A percentile compares a stretch with the other conserved stretches of the same genome.
Conservation (phyloP, 148 eudicot genomes). For the Rhododendron vialii region DNA sequence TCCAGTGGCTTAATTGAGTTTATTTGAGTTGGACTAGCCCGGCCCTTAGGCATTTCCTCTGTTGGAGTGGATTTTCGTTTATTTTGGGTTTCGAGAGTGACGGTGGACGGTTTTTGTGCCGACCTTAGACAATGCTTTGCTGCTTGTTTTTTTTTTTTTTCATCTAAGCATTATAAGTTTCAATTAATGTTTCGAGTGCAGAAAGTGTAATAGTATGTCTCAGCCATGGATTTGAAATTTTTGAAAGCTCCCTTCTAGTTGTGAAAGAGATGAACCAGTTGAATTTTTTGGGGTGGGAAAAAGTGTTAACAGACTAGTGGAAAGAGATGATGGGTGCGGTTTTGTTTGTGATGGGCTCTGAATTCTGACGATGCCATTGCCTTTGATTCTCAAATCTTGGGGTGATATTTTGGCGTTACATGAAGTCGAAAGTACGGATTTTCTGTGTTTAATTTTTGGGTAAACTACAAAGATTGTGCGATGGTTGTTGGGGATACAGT, state of each 20-base stretch:
- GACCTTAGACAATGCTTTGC: neutral
- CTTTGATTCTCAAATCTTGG: neutral
- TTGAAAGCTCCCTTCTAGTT: neutral
- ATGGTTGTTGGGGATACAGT: neutral
- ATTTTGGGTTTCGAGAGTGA: neutral
- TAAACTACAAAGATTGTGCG: neutral
- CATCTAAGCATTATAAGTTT: neutral
- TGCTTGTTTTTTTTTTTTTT: neutral
- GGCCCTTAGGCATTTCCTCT: neutral
- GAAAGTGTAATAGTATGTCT: neutral
- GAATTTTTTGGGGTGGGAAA: neutral
- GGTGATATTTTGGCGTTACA: neutral
- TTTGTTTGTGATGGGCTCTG: neutral
- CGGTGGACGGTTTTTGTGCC: neutral
- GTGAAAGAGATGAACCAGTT: neutral
- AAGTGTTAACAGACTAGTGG: neutral
- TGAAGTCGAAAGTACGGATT: neutral
- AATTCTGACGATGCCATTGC: neutral
- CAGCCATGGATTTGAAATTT: neutral
- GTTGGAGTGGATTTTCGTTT: neutral
- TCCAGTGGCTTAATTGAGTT: conserved; percentile 29
- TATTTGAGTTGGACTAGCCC: too few species aligned
- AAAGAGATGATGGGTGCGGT: neutral
- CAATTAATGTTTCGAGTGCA: neutral
- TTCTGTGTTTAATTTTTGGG: neutral